Base-by-base conservation (phyloP, 305 asterid genomes). In the Plantago lanceolata region DNA sequence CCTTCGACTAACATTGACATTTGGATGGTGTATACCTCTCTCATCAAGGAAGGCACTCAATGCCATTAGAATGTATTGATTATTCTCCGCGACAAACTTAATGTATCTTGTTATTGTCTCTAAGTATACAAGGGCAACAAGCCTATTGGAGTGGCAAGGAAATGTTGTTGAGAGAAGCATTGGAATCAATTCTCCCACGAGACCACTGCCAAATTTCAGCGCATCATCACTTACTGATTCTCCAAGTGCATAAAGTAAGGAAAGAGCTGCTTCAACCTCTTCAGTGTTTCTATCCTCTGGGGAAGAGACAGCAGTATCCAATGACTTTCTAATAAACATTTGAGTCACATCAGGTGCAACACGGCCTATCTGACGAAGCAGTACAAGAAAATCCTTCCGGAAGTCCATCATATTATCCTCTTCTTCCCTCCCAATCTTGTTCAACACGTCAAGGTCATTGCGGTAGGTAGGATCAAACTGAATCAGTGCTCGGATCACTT, bases 231-330 rank as follows among this genome's bases (percentile, higher is more conserved):
- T 83, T 57, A 86, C 70, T 19, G 94, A 88, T 73, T 88, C 99
- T 37, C 99, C 99, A 58, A 94, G 88, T 14, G 90, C 96, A 75
- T 81, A 88, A 63, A 94, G 76, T 35, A 94, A 84, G 52, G 97
- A 90, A 66, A 94, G 96, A 57, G 96, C 84, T 48, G 94, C 96
- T 79, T 94, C 99, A 63, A 94, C 96, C 68, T 90, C 96, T 78
- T 94, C 99, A 8, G 78, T 90, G 65, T 86, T 82, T 66, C 81
- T 81, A 73, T 90, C 94, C 19, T 76, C 85, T 4, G 89, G 54
- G 8, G 95, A 83, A 24, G 85, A 75, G 50, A 81, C 84, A 59
- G 97, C 89, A 51, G 59, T 80, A 20, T 65, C 80, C 65, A 94
- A 48, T 53, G 99, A 84, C 75, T 83, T 90, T 61, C 93, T 83